Conservation (phyloP, 768 basidiomycete genomes). For the Naganishia vishniacii region DNA sequence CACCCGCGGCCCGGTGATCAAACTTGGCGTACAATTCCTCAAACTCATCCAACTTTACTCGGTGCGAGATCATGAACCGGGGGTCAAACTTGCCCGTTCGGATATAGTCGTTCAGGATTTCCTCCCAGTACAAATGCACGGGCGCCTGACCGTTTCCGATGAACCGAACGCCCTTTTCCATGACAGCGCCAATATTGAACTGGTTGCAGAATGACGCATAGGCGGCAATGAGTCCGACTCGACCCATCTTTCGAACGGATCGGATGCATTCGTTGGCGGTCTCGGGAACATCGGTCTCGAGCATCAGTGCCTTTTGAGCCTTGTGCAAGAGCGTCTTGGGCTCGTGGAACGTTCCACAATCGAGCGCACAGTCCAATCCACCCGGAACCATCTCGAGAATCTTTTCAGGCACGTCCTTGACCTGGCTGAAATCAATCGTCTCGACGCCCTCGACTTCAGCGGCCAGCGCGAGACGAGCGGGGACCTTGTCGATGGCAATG, state of each 20-base stretch:
- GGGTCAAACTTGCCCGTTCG: constrained; percentile 63
- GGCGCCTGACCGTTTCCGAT: constrained; percentile 73
- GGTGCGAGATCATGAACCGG: constrained; percentile 51
- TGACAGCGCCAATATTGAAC: constrained; percentile 59
- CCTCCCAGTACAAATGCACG: constrained; percentile 68
- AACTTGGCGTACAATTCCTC: constrained; percentile 62
- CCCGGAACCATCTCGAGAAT: constrained; percentile 60
- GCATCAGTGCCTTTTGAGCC: constrained; percentile 63
- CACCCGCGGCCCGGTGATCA: constrained; percentile 57
- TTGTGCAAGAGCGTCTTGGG: constrained; percentile 64
- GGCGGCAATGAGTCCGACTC: constrained; percentile 62
- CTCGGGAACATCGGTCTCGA: constrained; percentile 70
- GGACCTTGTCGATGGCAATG: constrained; percentile 65
- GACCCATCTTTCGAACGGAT: constrained; percentile 56
- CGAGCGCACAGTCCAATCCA: constrained; percentile 56
- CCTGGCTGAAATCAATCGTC: constrained; percentile 58
- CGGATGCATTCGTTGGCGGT: constrained; percentile 57
- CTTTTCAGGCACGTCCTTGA: constrained; percentile 55
- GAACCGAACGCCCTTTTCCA: constrained; percentile 69
- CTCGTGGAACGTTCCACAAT: constrained; percentile 60
- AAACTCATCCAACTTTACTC: constrained; percentile 57
- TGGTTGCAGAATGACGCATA: constrained; percentile 65
- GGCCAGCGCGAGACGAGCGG: constrained; percentile 54
- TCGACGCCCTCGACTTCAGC: constrained; percentile 53
- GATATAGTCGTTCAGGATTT: constrained; percentile 62